Evolutionary conservation across 306 rosid species (phyloP).

Genomic region (Datisca glomerata): DNA sequence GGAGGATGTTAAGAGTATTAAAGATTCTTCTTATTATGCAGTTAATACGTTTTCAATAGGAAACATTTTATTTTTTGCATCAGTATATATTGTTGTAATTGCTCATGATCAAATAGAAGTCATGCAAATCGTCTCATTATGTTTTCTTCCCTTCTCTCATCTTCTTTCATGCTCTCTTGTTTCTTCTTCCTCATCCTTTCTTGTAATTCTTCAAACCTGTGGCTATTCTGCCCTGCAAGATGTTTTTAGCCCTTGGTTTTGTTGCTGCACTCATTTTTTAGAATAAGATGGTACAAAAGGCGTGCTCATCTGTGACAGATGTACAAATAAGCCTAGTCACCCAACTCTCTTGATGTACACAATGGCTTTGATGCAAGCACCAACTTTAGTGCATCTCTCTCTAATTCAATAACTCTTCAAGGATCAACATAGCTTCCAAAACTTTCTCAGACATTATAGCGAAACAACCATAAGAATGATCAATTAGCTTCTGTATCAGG

Average conservation of each 20-base stretch:
- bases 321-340: constrained; percentile 46
- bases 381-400: constrained; percentile 62
- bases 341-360: constrained; percentile 62
- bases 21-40: too few species aligned
- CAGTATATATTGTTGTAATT: too few species aligned
- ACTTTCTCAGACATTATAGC: constrained; percentile 32
- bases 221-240: constrained; percentile 24
- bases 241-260: constrained; percentile 65
- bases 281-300: constrained; percentile 68
- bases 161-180: too few species aligned
- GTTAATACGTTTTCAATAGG: too few species aligned
- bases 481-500: constrained; percentile 58
- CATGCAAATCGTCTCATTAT: too few species aligned
- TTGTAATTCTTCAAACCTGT: too few species aligned
- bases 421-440: constrained; percentile 30
- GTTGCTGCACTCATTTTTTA: constrained; percentile 53
- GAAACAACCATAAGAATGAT: constrained; percentile 56
- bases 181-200: too few species aligned
- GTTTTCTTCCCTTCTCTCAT: too few species aligned
- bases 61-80: too few species aligned
- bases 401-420: constrained; percentile 30
- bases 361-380: constrained; percentile 68
- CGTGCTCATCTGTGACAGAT: constrained; percentile 29
- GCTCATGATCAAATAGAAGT: too few species aligned
- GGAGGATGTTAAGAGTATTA: too few species aligned